Evolutionary conservation across 805 yeast species (phyloP).

Genomic region (Saccharomycopsis malanga): DNA sequence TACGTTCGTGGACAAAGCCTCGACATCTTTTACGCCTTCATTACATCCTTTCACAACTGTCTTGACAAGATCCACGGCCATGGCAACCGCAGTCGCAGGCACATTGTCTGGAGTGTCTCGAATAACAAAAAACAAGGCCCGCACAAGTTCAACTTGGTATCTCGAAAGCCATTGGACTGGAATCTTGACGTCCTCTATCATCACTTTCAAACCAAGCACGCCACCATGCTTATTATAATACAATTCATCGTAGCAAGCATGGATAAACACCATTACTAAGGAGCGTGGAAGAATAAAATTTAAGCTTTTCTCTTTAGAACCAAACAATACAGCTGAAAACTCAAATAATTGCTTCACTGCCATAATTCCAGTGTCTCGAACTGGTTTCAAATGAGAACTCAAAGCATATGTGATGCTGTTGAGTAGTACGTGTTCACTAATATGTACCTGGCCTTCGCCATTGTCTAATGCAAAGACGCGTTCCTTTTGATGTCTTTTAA

Average conservation of each 20-base stretch:
- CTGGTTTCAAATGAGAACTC: conserved; percentile 65
- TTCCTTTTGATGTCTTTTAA: conserved; percentile 59
- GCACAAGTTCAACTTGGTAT: conserved; percentile 74
- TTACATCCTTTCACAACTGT: conserved; percentile 62
- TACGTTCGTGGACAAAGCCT: conserved; percentile 46
- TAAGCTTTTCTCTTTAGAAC: conserved; percentile 55
- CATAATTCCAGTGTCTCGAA: conserved; percentile 62
- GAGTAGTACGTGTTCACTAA: conserved; percentile 63
- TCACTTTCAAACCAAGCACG: conserved; percentile 67
- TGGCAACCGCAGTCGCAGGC: conserved; percentile 66
- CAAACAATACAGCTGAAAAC: conserved; percentile 52
- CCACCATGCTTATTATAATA: conserved; percentile 87
- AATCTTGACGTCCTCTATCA: conserved; percentile 60
- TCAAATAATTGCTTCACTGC: conserved; percentile 57
- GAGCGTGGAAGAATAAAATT: conserved; percentile 69
- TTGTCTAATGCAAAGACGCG: conserved; percentile 69
- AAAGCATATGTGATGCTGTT: conserved; percentile 74
- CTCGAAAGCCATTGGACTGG: conserved; percentile 68
- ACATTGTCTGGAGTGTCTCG: conserved; percentile 87
- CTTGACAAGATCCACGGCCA: conserved; percentile 62
- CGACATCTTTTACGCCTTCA: conserved; percentile 49
- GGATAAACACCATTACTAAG: conserved; percentile 75
- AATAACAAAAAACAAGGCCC: conserved; percentile 82
- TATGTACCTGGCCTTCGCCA: conserved; percentile 65
- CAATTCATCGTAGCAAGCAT: conserved; percentile 83